Percentiles rank a stretch among this genome's conserved stretches.
Conservation (phyloP, 768 basidiomycete genomes). For the Boletus vinaceobasis region DNA sequence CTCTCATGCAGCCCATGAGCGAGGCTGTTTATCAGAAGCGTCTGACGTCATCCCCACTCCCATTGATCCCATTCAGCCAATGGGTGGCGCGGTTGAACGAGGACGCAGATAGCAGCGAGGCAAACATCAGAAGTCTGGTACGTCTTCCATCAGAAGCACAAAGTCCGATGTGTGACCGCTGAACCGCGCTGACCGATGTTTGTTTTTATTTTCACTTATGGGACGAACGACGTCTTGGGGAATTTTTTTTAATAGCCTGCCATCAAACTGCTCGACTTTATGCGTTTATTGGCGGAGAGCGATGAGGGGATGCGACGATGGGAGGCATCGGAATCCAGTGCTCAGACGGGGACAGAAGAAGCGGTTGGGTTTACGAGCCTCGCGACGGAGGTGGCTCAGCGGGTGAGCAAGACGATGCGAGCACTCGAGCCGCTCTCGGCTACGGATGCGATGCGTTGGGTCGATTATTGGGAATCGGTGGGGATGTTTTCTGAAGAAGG, state of each 20-base stretch:
- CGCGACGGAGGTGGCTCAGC: slow-evolving; percentile 26
- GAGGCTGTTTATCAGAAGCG: slow-evolving; percentile 10
- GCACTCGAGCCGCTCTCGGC: slow-evolving; percentile 23
- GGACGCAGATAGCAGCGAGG: slow-evolving; percentile 4
- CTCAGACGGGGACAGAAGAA: background rate
- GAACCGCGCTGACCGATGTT: background rate
- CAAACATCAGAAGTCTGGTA: slow-evolving; percentile 29
- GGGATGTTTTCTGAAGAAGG: slow-evolving; percentile 19
- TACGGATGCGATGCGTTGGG: slow-evolving; percentile 32
- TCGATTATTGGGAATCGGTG: slow-evolving; percentile 36
- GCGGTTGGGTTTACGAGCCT: slow-evolving; percentile 14
- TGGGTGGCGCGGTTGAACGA: slow-evolving; percentile 33
- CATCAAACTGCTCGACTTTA: slow-evolving; percentile 30
- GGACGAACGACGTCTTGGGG: background rate
- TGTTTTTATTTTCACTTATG: background rate
- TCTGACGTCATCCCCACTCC: slow-evolving; percentile 17
- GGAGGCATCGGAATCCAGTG: background rate
- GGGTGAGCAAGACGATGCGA: slow-evolving; percentile 35
- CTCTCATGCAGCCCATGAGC: slow-evolving; percentile 24
- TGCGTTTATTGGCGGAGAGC: slow-evolving; percentile 17
- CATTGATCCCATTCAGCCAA: slow-evolving; percentile 31
- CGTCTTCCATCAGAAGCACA: slow-evolving; percentile 14
- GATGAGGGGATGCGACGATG: slow-evolving; percentile 12
- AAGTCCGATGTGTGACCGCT: slow-evolving; percentile 34
- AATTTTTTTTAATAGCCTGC: slow-evolving; percentile 23